Percentiles rank a stretch among this genome's conserved stretches.
Conservation (phyloP, 2,329 filamentous ascomycete species). For the Alternaria ventricosa region DNA sequence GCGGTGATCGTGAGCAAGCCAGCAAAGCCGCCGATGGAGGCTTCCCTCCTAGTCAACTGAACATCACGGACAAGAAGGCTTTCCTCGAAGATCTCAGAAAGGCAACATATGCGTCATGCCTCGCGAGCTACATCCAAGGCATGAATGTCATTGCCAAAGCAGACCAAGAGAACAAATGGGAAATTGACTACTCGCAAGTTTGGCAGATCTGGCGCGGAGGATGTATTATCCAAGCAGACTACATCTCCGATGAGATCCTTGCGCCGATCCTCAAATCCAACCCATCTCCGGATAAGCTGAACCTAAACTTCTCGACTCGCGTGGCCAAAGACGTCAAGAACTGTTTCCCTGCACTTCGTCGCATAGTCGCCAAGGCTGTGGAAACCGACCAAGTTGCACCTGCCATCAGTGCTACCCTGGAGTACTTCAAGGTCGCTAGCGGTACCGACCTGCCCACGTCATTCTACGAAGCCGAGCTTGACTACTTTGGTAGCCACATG, state of each 20-base stretch:
- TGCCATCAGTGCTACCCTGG: conserved; percentile 66
- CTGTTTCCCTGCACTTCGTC: conserved; percentile 61
- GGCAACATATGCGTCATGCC: conserved; percentile 67
- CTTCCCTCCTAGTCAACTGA: conserved; percentile 48
- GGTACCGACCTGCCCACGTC: conserved; percentile 68
- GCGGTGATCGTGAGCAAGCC: conserved; percentile 60
- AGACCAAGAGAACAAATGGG: conserved; percentile 66
- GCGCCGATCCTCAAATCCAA: conserved; percentile 51
- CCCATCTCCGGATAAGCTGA: conserved; percentile 53
- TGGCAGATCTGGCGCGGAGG: conserved; percentile 71
- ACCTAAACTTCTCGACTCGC: conserved; percentile 50
- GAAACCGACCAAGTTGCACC: conserved; percentile 67
- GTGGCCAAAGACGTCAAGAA: conserved; percentile 62
- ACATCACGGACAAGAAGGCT: conserved; percentile 40
- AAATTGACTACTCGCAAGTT: conserved; percentile 59
- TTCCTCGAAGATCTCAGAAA: conserved; percentile 66
- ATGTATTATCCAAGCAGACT: conserved; percentile 73
- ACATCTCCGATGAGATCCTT: conserved; percentile 66
- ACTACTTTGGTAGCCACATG: conserved; percentile 73
- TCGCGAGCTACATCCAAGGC: conserved; percentile 70
- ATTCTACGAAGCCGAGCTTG: conserved; percentile 74
- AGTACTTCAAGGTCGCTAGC: conserved; percentile 70
- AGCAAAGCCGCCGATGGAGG: conserved; percentile 56
- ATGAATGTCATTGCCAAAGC: conserved; percentile 68
- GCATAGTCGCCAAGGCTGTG: conserved; percentile 61